Conservation (phyloP, 768 basidiomycete genomes). For the Coprinopsis cinerea region DNA sequence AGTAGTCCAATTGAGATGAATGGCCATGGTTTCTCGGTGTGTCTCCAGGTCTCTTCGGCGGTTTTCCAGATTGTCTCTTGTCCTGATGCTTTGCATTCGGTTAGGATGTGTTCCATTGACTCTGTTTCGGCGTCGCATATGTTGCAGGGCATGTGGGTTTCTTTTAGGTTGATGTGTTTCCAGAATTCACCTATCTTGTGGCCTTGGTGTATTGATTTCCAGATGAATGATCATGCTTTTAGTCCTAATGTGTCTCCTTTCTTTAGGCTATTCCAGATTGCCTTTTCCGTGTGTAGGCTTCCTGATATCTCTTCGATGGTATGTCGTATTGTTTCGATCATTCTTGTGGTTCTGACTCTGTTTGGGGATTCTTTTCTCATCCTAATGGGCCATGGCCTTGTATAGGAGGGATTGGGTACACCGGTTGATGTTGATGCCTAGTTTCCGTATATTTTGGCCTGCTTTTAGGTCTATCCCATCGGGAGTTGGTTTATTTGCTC, state of each 20-base stretch:
- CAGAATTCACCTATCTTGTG: slow-evolving; percentile 23
- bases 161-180: slow-evolving; percentile 14
- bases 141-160: slow-evolving; percentile 13
- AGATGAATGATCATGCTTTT: slow-evolving; percentile 16
- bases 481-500: background rate
- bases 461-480: background rate
- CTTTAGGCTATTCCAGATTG: background rate
- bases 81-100: background rate
- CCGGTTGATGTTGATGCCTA: background rate
- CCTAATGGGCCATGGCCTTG: background rate
- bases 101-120: slow-evolving; percentile 23
- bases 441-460: background rate
- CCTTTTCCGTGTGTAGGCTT: background rate
- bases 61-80: background rate
- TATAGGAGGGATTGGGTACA: background rate
- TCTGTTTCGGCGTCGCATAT: slow-evolving; percentile 10
- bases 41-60: slow-evolving; percentile 1
- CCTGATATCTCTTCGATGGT: background rate
- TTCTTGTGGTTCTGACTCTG: background rate
- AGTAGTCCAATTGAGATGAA: slow-evolving; percentile 13
- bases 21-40: slow-evolving; percentile 9
- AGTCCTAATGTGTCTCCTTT: background rate
- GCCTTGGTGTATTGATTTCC: slow-evolving; percentile 18
- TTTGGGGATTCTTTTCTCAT: background rate
- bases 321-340: background rate